A percentile compares a stretch with the other conserved stretches of the same genome.
phyloP scores from a whole-genome alignment of 1,284 basidiomycete species.

The Puccinia horiana region DNA sequence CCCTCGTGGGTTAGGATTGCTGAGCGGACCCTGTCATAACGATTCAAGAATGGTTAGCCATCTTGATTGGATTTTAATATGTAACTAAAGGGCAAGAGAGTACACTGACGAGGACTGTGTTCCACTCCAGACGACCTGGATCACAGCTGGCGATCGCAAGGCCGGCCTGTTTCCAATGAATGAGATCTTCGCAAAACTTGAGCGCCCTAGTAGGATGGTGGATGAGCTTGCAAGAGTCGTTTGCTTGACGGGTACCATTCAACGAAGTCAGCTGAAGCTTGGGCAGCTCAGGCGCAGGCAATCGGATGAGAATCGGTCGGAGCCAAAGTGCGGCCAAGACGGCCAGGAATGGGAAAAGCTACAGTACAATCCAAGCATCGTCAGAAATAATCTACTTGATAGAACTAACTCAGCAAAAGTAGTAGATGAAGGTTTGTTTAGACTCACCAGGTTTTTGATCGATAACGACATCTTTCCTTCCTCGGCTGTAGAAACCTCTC shows the following conservation, averaged over 20 bases:
- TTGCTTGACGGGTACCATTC: not conserved
- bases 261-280: not conserved
- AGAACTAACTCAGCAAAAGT: not conserved
- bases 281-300: conserved; percentile 3
- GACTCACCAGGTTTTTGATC: conserved; percentile 20
- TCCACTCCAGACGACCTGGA: conserved; percentile 65
- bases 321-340: not conserved
- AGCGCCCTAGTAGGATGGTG: conserved; percentile 33
- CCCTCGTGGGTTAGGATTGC: conserved; percentile 64
- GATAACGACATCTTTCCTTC: conserved; percentile 1
- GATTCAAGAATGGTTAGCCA: conserved; percentile 17
- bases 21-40: conserved; percentile 62
- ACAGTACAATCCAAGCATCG: not conserved
- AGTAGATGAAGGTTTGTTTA: not conserved
- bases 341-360: conserved; percentile 14
- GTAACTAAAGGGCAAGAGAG: not conserved
- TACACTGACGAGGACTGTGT: conserved; percentile 66
- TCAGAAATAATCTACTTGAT: not conserved
- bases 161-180: conserved; percentile 66
- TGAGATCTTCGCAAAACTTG: conserved; percentile 68
- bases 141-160: conserved; percentile 63
- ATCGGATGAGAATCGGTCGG: not conserved
- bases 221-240: conserved; percentile 28
- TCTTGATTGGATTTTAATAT: not conserved
- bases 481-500: not conserved